Evolutionary conservation across 441 rosid species (phyloP), one percentile per base, ranked within the genome.

Genomic region (Lagerstroemia fauriei): DNA sequence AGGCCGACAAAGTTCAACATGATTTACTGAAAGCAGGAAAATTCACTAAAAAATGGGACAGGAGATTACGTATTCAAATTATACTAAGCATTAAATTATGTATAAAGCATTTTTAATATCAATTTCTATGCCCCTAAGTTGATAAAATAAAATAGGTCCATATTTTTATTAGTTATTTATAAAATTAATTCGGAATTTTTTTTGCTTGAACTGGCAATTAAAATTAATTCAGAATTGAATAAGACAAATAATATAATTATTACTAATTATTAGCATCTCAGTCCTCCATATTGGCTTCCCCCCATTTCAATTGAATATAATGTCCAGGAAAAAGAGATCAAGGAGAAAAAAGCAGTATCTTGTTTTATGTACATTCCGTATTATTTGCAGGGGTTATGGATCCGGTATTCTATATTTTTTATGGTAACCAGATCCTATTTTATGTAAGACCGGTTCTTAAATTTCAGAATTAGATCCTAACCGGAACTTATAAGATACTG

Each of bases 1-100:
- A 11, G 32, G 75, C 81, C 81, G 53, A 47, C 81, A 47, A 29
- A 25, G 61, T 22, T 78, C 75, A 78, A 48, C 24, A 61, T 44
- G 81, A 38, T 48, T 34, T 66, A 27, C 32, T 22, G 32, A 56
- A 56, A 56, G 25, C 25, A 4, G 8, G 63, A 56, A 20, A 56
- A 56, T 20, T 56, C 20, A 56, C 17, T 13, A 56, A 17, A 51
- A 56, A 56, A 56, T 18, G 25, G 63, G 63, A 56, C 63, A 18
- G 25, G 25, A 56, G n/a, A 18, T 56, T 20, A 56, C 63, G 20
- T 20, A 22, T 20, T 56, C 63, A 56, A 20, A 56, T 2, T 56
- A 56, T 8, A 56, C 25, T 56, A 20, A 25, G 25, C 25, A 56
- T 56, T 14, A 56, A 13, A 9, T 9, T 48, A 48, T 14, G 51